phyloP scores from a whole-genome alignment of 345 rosid species.

The Citrus sinensis region DVS_A1.0 CM039163.1:8008501-8009000 shows the following conservation, averaged over 20 bases:
- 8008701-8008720: slow-evolving; percentile 7
- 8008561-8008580: neutral
- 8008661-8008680: slow-evolving; percentile 3
- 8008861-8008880: slow-evolving; percentile 40
- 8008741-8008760: slow-evolving; percentile 12
- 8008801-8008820: neutral
- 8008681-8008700: slow-evolving; percentile 4
- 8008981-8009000: slow-evolving; percentile 57
- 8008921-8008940: slow-evolving; percentile 40
- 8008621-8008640: neutral
- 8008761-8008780: slow-evolving; percentile 6
- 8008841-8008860: slow-evolving; percentile 33
- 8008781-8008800: neutral
- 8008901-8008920: slow-evolving; percentile 44
- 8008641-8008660: neutral
- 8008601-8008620: neutral
- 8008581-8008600: neutral
- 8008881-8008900: slow-evolving; percentile 48
- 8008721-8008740: neutral
- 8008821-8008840: slow-evolving; percentile 42
- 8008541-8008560: no score
- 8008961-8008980: slow-evolving; percentile 47
- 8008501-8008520: no score
- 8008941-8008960: slow-evolving; percentile 53
- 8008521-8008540: no score